phyloP scores from a whole-genome alignment of 2,329 filamentous ascomycete species.

The Cladophialophora psammophila region DNA sequence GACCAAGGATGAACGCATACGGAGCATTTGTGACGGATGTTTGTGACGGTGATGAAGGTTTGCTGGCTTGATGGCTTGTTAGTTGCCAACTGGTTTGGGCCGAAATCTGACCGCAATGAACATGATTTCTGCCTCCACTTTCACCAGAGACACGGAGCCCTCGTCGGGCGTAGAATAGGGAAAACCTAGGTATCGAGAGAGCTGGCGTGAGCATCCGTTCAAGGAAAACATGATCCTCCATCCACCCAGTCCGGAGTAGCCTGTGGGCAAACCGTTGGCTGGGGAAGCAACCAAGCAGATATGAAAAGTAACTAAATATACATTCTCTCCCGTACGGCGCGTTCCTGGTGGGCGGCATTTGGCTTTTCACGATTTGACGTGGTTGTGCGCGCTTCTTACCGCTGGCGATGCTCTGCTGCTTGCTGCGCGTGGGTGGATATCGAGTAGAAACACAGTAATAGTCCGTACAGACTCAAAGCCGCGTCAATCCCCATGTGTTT shows the following conservation, averaged over 20 bases:
- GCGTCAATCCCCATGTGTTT: slow-evolving; percentile 1
- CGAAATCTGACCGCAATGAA: background rate
- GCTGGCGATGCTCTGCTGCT: slow-evolving; percentile 6
- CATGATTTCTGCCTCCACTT: too few relatives aligned
- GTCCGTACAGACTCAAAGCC: slow-evolving; percentile 12
- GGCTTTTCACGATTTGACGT: background rate
- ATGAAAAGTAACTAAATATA: slow-evolving; percentile 15
- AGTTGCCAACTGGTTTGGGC: background rate
- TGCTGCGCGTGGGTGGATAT: slow-evolving; percentile 3
- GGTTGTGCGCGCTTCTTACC: slow-evolving; percentile 11
- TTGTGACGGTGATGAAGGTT: slow-evolving; percentile 3
- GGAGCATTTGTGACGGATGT: background rate
- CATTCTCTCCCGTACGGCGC: background rate
- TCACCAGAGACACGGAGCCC: too few relatives aligned
- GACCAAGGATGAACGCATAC: slow-evolving; percentile 2
- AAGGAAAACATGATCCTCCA: background rate
- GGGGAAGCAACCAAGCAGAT: background rate
- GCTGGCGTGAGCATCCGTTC: background rate
- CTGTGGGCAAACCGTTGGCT: slow-evolving; percentile 9
- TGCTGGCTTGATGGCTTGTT: slow-evolving; percentile 3
- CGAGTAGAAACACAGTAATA: background rate
- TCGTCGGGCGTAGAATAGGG: too few relatives aligned
- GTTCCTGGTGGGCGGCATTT: slow-evolving; percentile 11
- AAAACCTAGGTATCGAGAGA: background rate
- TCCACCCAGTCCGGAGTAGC: too few relatives aligned